Evolutionary conservation across 306 rosid species (phyloP), one percentile per base, ranked within the genome.

Genomic region (Argentina anserina): DNA sequence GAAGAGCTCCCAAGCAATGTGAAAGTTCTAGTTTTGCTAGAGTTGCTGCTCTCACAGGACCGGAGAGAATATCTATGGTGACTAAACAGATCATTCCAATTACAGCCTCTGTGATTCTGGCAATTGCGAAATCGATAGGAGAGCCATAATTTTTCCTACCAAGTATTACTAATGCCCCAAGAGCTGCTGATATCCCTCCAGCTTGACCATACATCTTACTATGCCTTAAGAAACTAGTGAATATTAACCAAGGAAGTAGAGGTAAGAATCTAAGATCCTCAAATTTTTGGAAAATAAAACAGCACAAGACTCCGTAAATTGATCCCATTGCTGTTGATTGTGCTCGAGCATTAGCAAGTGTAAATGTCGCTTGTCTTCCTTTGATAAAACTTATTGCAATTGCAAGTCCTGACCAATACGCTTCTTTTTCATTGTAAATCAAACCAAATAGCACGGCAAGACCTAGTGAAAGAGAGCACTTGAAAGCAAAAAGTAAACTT

Each of bases 281-380:
- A 76, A 26, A 45, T 17, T 36, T 82, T 12, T 69, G 56, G 70
- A 89, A 80, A 36, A 84, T 26, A 73, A 76, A 87, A 68, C 87
- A 75, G 53, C 90, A 82, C 49, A 93, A 39, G 58, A 89, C 67
- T 59, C 98, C 92, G 13, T 87, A 90, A 74, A 89, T 67, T 62
- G 93, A 86, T 40, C 98, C 97, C 79, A 90, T 82, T 36, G 92
- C 87, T 0, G 96, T 90, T 40, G 92, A 90, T 72, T 89, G 96
- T 10, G 80, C 93, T 75, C 98, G 81, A 28, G 90, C 88, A 78
- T 89, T 93, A 20, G 93, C 83, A 4, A 81, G 67, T 0, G 77
- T 72, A 52, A 93, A 89, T 45, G 86, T 85, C 37, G 98, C 85
- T 50, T 90, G 90, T 37, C 88, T 69, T 66, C 83, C 87, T 2